Evolutionary conservation across 1,284 basidiomycete species (phyloP).

Genomic region (Puccinia horiana): DNA sequence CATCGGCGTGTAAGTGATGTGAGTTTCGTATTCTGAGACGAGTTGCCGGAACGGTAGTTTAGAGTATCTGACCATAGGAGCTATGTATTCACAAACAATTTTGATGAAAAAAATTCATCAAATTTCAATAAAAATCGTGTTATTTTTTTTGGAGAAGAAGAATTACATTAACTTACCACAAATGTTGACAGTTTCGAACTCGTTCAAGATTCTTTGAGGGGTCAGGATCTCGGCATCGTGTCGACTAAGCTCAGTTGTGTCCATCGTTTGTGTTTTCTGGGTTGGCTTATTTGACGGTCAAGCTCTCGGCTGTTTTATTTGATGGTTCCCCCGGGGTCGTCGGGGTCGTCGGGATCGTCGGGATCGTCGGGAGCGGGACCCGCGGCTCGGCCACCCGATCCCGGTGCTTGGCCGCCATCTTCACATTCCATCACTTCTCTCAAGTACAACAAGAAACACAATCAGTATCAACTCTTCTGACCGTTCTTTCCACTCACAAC

Average conservation of each 20-base stretch:
- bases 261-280: too few relatives aligned
- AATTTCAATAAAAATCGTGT: background rate
- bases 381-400: too few relatives aligned
- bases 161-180: slow-evolving; percentile 60
- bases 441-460: too few relatives aligned
- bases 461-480: too few relatives aligned
- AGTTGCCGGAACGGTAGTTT: slow-evolving; percentile 66
- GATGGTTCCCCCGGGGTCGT: too few relatives aligned
- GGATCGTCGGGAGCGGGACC: too few relatives aligned
- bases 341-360: too few relatives aligned
- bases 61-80: slow-evolving; percentile 65
- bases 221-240: slow-evolving; percentile 55
- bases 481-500: too few relatives aligned
- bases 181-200: slow-evolving; percentile 62
- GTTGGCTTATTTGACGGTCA: too few relatives aligned
- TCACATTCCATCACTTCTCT: too few relatives aligned
- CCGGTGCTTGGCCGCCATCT: too few relatives aligned
- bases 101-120: background rate
- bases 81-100: slow-evolving; percentile 51
- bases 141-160: background rate
- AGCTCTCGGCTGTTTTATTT: too few relatives aligned
- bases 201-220: slow-evolving; percentile 61
- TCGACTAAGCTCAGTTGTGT: background rate
- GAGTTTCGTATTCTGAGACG: slow-evolving; percentile 65
- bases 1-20: slow-evolving; percentile 68